Evolutionary conservation across 305 asterid genomes (phyloP).

Genomic region (Rubia peregrina): DNA sequence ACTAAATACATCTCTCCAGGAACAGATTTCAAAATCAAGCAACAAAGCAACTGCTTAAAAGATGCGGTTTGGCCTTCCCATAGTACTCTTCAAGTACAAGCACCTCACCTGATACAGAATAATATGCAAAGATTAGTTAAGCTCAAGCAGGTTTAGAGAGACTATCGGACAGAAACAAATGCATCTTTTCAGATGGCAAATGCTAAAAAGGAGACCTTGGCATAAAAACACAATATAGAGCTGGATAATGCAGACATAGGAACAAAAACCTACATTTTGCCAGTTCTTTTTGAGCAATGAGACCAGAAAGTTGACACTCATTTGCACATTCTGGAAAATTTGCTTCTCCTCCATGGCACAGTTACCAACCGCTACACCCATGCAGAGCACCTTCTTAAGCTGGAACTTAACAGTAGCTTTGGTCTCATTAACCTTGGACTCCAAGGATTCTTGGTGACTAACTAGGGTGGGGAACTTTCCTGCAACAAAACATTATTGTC

Average conservation of each 20-base stretch:
- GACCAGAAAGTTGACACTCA: slow-evolving; percentile 42
- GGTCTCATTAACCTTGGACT: slow-evolving; percentile 36
- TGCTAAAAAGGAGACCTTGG: neutral
- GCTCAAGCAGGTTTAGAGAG: neutral
- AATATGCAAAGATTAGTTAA: neutral
- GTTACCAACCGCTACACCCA: slow-evolving; percentile 48
- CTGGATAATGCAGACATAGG: neutral
- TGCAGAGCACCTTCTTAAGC: slow-evolving; percentile 41
- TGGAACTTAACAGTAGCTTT: slow-evolving; percentile 44
- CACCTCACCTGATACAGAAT: slow-evolving; percentile 29
- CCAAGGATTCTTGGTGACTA: slow-evolving; percentile 34
- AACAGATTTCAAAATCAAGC: slow-evolving; percentile 6
- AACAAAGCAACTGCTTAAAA: slow-evolving; percentile 21
- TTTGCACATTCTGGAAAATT: slow-evolving; percentile 42
- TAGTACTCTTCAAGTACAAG: slow-evolving; percentile 37
- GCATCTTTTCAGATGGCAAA: neutral
- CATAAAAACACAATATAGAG: neutral
- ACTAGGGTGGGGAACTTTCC: slow-evolving; percentile 43
- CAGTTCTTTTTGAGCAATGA: slow-evolving; percentile 39
- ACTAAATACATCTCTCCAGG: neutral
- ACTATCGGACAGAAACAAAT: neutral
- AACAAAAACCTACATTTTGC: slow-evolving; percentile 34
- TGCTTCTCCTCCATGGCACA: slow-evolving; percentile 45
- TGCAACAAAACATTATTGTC: slow-evolving; percentile 8
- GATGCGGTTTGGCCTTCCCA: slow-evolving; percentile 35